Percentiles rank a stretch among this genome's conserved stretches.
phyloP scores from a whole-genome alignment of 306 rosid species.

The Oemleria cerasiformis region DNA sequence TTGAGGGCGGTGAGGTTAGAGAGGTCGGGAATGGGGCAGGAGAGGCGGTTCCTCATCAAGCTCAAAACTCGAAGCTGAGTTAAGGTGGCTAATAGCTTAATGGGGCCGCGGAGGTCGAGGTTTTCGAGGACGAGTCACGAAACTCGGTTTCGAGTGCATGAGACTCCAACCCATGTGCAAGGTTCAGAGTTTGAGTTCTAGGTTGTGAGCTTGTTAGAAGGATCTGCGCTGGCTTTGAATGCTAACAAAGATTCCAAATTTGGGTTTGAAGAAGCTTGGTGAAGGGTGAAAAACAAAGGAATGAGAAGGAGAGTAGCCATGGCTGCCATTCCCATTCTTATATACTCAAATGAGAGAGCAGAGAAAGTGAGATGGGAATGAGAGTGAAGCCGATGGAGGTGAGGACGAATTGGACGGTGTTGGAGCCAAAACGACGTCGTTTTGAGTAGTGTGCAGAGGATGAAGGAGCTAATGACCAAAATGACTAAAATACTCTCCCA shows the following conservation, averaged over 20 bases:
- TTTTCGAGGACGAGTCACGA: constrained; percentile 64
- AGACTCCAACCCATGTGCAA: constrained; percentile 61
- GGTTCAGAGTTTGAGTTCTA: constrained; percentile 64
- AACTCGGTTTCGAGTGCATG: constrained; percentile 60
- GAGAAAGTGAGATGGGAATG: constrained; percentile 9
- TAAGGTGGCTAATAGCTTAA: constrained; percentile 40
- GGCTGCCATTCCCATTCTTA: constrained; percentile 48
- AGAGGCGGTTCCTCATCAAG: constrained; percentile 62
- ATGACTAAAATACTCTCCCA: too few relatives aligned
- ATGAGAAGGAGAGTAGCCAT: constrained; percentile 1
- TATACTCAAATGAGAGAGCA: constrained; percentile 17
- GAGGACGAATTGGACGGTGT: too few relatives aligned
- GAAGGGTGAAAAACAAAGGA: not conserved
- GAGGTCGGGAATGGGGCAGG: constrained; percentile 59
- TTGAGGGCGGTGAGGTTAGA: constrained; percentile 57
- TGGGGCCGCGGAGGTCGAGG: constrained; percentile 56
- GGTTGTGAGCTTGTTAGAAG: constrained; percentile 39
- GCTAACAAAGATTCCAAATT: constrained; percentile 52
- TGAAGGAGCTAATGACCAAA: too few relatives aligned
- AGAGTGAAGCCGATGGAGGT: too few relatives aligned
- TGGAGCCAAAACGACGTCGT: too few relatives aligned
- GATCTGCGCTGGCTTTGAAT: constrained; percentile 56
- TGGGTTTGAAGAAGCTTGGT: constrained; percentile 26
- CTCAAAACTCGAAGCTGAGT: constrained; percentile 73
- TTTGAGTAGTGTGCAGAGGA: too few relatives aligned